Base-by-base conservation (phyloP, 371 early-diverging fungal genomes). In the Haplosporangium sp. region DNA sequence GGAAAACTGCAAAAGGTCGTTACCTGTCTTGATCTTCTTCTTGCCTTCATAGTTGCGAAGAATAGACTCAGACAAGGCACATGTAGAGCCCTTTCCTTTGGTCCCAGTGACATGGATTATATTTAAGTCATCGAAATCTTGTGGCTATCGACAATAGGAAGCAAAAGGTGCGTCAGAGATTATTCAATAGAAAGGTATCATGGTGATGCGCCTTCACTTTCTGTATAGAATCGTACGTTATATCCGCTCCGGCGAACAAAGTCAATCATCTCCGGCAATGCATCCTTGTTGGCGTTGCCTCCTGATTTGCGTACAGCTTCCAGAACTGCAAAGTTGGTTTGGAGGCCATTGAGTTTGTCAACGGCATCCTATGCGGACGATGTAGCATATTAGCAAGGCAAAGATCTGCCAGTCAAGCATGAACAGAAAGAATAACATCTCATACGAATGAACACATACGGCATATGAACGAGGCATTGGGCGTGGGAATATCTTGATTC, bases 11-110 rank as follows among this genome's bases (percentile, higher is more conserved):
- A n/a, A n/a, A n/a, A n/a, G n/a, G n/a, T n/a, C n/a, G n/a, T 51
- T 71, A 83, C 93, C 94, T 9, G 93, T 94, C 56, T 86, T 87
- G 64, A 94, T 72, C 5, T 81, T 80, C 56, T 76, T 79, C 45
- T 59, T 55, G 48, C 71, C 62, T 14, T 73, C 61, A 54, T 73
- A 81, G 56, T 76, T 75, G 38, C 85, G 82, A 42, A 96, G 82
- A 21, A 94, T 85, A 14, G 92, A 87, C 52, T 91, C 90, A 1
- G 87, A 82, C 45, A 95, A 84, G 2, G 92, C 92, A 51, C 89
- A 87, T 2, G 95, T 94, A 3, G 93, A 93, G 11, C 96, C 96
- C 64, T 95, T 95, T 63, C 96, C 96, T 63, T 95, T 95, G 37
- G 95, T 95, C 14, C 95, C 95, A 21, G 95, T 85, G 23, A 95